Evolutionary conservation across 805 yeast species (phyloP).

Genomic region (Cyberlindnera bimundalis): DNA sequence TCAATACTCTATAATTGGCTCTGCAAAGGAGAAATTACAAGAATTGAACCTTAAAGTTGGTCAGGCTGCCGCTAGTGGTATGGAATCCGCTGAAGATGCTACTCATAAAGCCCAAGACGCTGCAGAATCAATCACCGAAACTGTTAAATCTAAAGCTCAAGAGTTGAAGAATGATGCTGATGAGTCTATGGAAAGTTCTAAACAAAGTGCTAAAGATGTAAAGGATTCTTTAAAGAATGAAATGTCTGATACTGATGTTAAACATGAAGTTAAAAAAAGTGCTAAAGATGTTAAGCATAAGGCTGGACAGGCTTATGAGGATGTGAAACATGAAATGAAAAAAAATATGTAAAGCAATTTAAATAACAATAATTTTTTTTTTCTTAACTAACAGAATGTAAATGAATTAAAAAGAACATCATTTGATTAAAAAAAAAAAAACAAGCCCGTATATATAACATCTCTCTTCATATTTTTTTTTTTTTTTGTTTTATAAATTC

Average conservation of each 20-base stretch:
- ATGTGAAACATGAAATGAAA: no score
- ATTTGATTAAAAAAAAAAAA: no score
- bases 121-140: conserved; percentile 10
- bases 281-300: no score
- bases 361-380: no score
- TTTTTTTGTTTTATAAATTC: not conserved
- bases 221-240: no score
- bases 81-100: conserved; percentile 20
- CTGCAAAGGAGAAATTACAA: conserved; percentile 22
- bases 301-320: no score
- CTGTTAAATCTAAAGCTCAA: conserved; percentile 6
- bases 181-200: conserved; percentile 4
- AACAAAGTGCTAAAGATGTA: not conserved
- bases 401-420: no score
- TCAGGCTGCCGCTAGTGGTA: conserved; percentile 22
- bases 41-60: conserved; percentile 26
- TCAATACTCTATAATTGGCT: conserved; percentile 21
- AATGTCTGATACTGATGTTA: no score
- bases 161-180: conserved; percentile 7
- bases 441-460: no score
- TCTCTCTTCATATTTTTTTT: not conserved
- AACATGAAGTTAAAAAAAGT: no score
- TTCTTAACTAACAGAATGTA: no score
- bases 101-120: conserved; percentile 15
- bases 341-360: no score